phyloP scores from a whole-genome alignment of 768 basidiomycete species.

The Daedalea quercina region DNA sequence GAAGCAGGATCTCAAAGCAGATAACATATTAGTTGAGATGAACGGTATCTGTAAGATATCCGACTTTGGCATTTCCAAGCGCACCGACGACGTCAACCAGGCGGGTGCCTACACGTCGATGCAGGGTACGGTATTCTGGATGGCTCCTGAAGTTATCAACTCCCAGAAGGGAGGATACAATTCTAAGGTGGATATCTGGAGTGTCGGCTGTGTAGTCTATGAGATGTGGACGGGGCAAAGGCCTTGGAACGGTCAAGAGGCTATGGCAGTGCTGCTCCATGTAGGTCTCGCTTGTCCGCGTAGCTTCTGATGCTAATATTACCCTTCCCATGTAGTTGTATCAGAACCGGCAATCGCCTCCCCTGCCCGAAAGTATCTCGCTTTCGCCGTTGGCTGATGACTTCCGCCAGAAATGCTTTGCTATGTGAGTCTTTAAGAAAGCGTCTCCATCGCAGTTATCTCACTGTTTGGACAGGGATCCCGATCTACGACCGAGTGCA shows the following conservation, averaged over 20 bases:
- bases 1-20: constrained; percentile 86
- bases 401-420: constrained; percentile 86
- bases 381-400: constrained; percentile 74
- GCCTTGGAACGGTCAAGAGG: constrained; percentile 90
- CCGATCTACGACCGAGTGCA: constrained; percentile 76
- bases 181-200: constrained; percentile 98
- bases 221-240: constrained; percentile 99
- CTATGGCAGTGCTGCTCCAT: constrained; percentile 91
- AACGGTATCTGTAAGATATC: constrained; percentile 94
- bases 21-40: constrained; percentile 95
- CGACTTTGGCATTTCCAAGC: constrained; percentile 98
- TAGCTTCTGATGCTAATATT: background rate
- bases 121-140: constrained; percentile 99
- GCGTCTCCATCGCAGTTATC: background rate
- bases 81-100: constrained; percentile 79
- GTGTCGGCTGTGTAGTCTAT: constrained; percentile 94
- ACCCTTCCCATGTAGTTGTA: constrained; percentile 51
- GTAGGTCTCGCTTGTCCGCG: constrained; percentile 33
- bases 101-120: constrained; percentile 86
- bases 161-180: constrained; percentile 88
- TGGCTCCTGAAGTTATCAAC: constrained; percentile 94
- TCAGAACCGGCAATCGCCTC: constrained; percentile 78
- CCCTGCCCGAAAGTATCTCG: constrained; percentile 77
- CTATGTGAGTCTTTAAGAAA: constrained; percentile 52
- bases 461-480: constrained; percentile 46